Base-by-base conservation (phyloP, 2,329 filamentous ascomycete species). In the Botrytis paeoniae region DNA sequence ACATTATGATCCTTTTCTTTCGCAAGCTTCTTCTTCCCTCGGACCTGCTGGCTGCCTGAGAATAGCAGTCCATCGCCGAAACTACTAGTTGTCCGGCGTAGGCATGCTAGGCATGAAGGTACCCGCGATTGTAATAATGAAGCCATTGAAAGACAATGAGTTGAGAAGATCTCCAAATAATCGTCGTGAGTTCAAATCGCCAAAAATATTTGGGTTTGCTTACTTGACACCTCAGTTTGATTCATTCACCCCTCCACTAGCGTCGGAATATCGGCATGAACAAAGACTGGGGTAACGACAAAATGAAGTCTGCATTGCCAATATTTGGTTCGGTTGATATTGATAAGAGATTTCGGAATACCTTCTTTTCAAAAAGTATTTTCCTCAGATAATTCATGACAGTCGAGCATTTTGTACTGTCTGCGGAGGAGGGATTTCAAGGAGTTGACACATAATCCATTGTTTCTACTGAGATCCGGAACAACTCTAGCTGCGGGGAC, bases 21-120 rank as follows among this genome's bases (percentile, higher is more conserved):
- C 35, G 83, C 82, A 61, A 83, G 79, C 79, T 83, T 85, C 72
- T 85, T 84, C 77, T 84, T 83, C 73, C 80, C 82, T 71, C 85
- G 82, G 70, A 82, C 73, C 68, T 81, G 80, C 77, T 85, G 81
- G 29, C 77, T 60, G 45, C 74, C 66, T 59, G 76, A 74, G 59
- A 76, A 73, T 29, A 73, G 64, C 35, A 72, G 75, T 6, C 54
- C 72, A 66, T 78, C 77, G 32, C 69, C 74, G 32, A 78, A 75
- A 73, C 74, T 76, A 32, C 73, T 71, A 57, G 76, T 74, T 69
- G 79, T 77, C 59, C 77, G 77, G 61, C 79, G 78, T 57, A 80
- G 70, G 62, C 78, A 80, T 39, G 77, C 77, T 48, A 79, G 51
- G 66, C 79, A 80, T 75, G 79, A 78, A 1, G 79, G 79, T 60